Conservation (phyloP, 1,284 basidiomycete genomes). For the Irpex sp. region DNA sequence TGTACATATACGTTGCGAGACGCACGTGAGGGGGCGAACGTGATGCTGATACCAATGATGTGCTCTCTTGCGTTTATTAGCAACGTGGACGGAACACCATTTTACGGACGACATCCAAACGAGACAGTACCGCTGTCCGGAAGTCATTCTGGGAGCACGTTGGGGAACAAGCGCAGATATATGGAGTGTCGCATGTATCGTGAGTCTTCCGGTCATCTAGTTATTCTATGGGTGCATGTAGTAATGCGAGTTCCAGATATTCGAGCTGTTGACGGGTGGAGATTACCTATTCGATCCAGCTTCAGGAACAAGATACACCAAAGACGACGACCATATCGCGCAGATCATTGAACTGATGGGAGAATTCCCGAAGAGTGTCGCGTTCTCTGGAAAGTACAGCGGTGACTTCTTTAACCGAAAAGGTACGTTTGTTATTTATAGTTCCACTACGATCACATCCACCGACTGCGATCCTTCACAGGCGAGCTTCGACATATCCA, state of each 20-base stretch:
- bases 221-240: not conserved
- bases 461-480: constrained; percentile 24
- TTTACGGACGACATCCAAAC: constrained; percentile 98
- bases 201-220: constrained; percentile 35
- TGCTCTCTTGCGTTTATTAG: constrained; percentile 30
- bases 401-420: constrained; percentile 94
- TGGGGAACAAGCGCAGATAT: constrained; percentile 96
- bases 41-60: constrained; percentile 1
- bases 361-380: constrained; percentile 81
- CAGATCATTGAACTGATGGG: constrained; percentile 98
- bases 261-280: constrained; percentile 87
- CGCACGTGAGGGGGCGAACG: not conserved
- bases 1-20: not conserved
- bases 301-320: constrained; percentile 75
- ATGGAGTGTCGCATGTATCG: constrained; percentile 95
- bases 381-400: constrained; percentile 91
- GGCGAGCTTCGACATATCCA: constrained; percentile 95
- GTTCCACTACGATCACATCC: not conserved
- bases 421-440: constrained; percentile 45
- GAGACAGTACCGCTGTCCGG: constrained; percentile 94
- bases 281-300: constrained; percentile 90
- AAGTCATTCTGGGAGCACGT: constrained; percentile 91
- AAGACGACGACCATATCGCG: constrained; percentile 98
- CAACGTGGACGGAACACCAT: constrained; percentile 87
- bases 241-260: constrained; percentile 52